These are phyloP conservation scores for Mollisia scopiformis DNA, from an alignment of 2,329 filamentous ascomycete genomes.

Conservation along the genomic window DNA sequence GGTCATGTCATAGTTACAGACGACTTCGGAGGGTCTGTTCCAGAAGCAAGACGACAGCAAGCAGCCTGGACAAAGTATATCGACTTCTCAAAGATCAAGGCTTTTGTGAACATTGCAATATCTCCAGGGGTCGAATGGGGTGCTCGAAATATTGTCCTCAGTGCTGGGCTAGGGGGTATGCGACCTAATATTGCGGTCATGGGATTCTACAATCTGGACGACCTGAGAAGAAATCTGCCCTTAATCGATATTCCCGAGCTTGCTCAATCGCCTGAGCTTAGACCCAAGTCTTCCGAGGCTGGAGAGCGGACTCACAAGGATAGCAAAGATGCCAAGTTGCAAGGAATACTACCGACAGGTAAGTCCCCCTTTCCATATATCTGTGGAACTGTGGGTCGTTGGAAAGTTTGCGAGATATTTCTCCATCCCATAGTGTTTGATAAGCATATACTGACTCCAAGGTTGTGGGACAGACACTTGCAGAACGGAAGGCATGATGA, in stretches of 20 bases:
- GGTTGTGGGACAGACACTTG: too few relatives aligned
- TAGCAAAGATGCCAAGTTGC: slow-evolving; percentile 57
- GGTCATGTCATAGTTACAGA: slow-evolving; percentile 87
- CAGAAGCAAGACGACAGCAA: slow-evolving; percentile 81
- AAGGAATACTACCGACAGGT: slow-evolving; percentile 66
- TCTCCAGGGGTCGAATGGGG: slow-evolving; percentile 86
- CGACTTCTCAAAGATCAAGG: slow-evolving; percentile 84
- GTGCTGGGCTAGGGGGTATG: slow-evolving; percentile 84
- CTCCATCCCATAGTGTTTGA: too few relatives aligned
- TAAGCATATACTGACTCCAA: too few relatives aligned
- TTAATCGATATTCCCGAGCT: slow-evolving; percentile 57
- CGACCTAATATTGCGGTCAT: slow-evolving; percentile 84
- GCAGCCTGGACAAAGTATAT: slow-evolving; percentile 82
- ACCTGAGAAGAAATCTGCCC: slow-evolving; percentile 65
- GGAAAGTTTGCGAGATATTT: too few relatives aligned
- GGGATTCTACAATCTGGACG: slow-evolving; percentile 80
- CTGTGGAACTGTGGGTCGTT: too few relatives aligned
- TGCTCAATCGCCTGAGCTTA: slow-evolving; percentile 39
- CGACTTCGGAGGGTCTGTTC: slow-evolving; percentile 77
- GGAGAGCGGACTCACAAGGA: slow-evolving; percentile 50
- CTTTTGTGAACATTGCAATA: slow-evolving; percentile 85
- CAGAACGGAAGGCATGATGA: slow-evolving; percentile 69
- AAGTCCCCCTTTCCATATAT: too few relatives aligned
- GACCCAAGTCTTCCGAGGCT: slow-evolving; percentile 37
- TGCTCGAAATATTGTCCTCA: slow-evolving; percentile 78